Evolutionary conservation across 805 yeast species (phyloP).

Genomic region (Pichia manshurica): DNA sequence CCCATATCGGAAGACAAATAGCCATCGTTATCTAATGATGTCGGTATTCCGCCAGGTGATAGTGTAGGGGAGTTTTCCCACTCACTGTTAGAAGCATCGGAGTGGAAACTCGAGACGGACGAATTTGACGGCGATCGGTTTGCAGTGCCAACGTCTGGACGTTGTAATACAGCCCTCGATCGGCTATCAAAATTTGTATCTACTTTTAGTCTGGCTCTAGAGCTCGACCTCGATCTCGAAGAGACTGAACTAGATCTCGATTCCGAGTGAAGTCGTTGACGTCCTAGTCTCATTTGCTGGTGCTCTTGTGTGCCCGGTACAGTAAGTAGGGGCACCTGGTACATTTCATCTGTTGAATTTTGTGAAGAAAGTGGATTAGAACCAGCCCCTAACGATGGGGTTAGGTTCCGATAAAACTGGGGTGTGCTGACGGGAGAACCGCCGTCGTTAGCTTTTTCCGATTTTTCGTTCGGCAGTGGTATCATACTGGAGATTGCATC

Average conservation of each 20-base stretch:
- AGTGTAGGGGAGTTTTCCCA: neutral
- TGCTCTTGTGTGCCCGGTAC: conserved; percentile 28
- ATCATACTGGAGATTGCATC: neutral
- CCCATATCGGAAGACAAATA: conserved; percentile 21
- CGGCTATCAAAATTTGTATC: too few relatives aligned
- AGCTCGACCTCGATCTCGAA: conserved; percentile 6
- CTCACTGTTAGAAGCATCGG: conserved; percentile 1
- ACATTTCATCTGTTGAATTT: conserved; percentile 4
- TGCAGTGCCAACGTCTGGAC: too few relatives aligned
- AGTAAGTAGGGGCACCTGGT: conserved; percentile 14
- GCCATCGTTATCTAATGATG: neutral
- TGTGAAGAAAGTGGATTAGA: neutral
- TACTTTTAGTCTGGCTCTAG: neutral
- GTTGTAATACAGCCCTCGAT: too few relatives aligned
- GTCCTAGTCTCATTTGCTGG: conserved; percentile 34
- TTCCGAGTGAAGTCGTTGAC: conserved; percentile 30
- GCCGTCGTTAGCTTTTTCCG: neutral
- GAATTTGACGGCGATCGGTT: neutral
- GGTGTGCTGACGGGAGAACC: neutral
- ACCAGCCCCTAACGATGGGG: neutral
- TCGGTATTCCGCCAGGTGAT: conserved; percentile 2
- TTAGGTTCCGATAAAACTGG: neutral
- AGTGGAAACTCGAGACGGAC: conserved; percentile 9
- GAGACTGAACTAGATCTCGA: conserved; percentile 6
- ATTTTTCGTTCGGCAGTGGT: neutral